Base-by-base conservation (phyloP, 73 alveolate genomes). In the Effrenium voratum region DNA sequence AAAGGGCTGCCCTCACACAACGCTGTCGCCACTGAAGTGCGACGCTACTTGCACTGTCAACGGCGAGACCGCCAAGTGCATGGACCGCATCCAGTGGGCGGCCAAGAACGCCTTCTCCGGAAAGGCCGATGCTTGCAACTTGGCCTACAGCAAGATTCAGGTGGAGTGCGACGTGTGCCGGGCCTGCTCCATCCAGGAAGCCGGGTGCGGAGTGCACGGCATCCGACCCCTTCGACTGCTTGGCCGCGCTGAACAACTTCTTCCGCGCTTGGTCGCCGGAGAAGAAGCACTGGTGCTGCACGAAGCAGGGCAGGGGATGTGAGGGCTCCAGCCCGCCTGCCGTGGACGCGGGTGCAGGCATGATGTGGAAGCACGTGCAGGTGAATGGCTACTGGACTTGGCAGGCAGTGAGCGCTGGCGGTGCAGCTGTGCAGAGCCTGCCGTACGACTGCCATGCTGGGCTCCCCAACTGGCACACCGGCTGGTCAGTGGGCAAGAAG, bases 71-170 rank as follows among this genome's bases (percentile, higher is more conserved):
- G 49, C 93, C 60, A 84, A 84, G 93, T 84, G 93, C 93, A 84
- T 84, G 59, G 43, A 32, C 80, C 79, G 93, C 80, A 84, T 84
- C 80, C 77, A 84, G 6, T 84, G 93, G 93, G 52, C 93, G 30
- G 57, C 44, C 45, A 59, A 84, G 32, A 12, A 84, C 24, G 93
- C 52, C 80, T 84, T 84, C 59, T 46, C 59, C 43, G 59, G 59
- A 1, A 84, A 84, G 93, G 93, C 12, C 80, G 55, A 84, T 43
- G 44, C 63, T 45, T 84, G 93, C 81, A 80, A 55, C 19, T 84
- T 84, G 93, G 93, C 93, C 75, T 82, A 82, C 92, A 82, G 92
- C 92, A 82, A 50, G 92, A 73, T 82, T 72, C 92, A 82, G 50
- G 93, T 84, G 63, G 93, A 84, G 93, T 84, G 93, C 44, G 93